These are phyloP conservation scores for Aureobasidium sp. DNA, from an alignment of 2,329 filamentous ascomycete genomes.

Conservation along the genomic window DNA sequence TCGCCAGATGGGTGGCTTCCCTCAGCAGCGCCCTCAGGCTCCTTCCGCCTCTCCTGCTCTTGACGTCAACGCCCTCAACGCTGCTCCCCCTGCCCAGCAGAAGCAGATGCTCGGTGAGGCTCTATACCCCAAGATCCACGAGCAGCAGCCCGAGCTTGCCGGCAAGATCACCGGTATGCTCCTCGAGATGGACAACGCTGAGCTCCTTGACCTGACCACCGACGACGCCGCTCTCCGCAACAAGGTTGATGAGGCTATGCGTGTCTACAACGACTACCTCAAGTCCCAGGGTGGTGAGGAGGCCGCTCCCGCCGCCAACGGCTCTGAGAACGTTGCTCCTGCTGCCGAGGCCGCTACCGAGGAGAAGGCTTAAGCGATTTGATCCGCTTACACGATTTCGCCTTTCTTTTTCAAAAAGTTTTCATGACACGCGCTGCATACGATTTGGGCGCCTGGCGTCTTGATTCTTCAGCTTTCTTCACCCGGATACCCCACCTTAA, in stretches of 20 bases:
- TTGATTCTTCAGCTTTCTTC: slow-evolving; percentile 15
- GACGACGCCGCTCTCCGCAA: slow-evolving; percentile 81
- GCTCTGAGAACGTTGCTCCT: slow-evolving; percentile 29
- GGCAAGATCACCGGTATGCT: slow-evolving; percentile 99
- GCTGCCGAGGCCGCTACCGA: slow-evolving; percentile 25
- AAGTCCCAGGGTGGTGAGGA: slow-evolving; percentile 61
- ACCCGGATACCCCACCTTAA: slow-evolving; percentile 16
- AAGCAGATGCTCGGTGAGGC: slow-evolving; percentile 98
- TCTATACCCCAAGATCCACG: slow-evolving; percentile 97
- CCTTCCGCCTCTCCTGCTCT: slow-evolving; percentile 32
- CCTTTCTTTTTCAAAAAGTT: slow-evolving; percentile 14
- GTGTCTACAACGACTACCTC: slow-evolving; percentile 97
- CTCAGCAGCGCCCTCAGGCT: slow-evolving; percentile 33
- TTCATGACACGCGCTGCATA: slow-evolving; percentile 16
- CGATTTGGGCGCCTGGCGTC: slow-evolving; percentile 13
- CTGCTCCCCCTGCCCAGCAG: slow-evolving; percentile 65
- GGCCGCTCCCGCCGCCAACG: slow-evolving; percentile 25
- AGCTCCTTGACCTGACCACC: slow-evolving; percentile 90
- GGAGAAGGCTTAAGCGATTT: slow-evolving; percentile 14
- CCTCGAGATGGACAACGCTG: slow-evolving; percentile 95
- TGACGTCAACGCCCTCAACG: slow-evolving; percentile 45
- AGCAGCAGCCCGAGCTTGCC: slow-evolving; percentile 87
- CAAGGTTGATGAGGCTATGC: slow-evolving; percentile 97
- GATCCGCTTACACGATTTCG: background rate
- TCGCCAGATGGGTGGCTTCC: slow-evolving; percentile 28